Base-by-base conservation (phyloP, 495 filamentous ascomycete genomes). In the Talaromyces stipitatus region DNA sequence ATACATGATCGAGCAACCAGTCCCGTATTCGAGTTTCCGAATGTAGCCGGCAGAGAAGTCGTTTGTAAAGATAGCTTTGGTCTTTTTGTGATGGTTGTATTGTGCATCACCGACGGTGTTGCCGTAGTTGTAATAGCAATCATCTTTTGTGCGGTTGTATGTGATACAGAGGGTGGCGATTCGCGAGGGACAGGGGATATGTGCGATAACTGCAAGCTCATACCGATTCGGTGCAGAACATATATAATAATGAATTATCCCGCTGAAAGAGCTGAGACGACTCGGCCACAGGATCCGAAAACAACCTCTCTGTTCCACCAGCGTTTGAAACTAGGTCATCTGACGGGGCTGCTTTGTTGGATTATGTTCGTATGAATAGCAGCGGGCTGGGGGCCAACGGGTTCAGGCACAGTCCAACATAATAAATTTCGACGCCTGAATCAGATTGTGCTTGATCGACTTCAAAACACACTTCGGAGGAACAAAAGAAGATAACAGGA, bases 41-140 rank as follows among this genome's bases (percentile, higher is more conserved):
- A 81, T n/a, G 78, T 74, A 12, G 69, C 66, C 23, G 77, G 73
- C 1, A 81, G 66, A 9, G 73, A 70, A 1, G 75, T 58, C 50
- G 90, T 96, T 73, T 95, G 87, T 32, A 96, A 81, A 54, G 86
- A 88, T 61, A 96, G 78, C 72, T 88, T 87, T 2, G 91, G 91
- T 69, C 86, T 77, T 68, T 82, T 85, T 23, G 68, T 58, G 73
- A 77, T 58, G 74, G 68, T 53, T 57, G 68, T 65, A 69, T 65
- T 60, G 54, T 48, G 66, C 73, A 29, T 56, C 59, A 71, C 71
- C 69, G 68, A 76, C 51, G 57, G 64, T 52, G 62, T 61, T 51
- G 66, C 54, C 24, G 52, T 53, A 41, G 58, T 57, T 18, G 43
- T 51, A 58, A 61, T 43, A 58, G 65, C 30, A 69, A 63, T 59